Evolutionary conservation across 2,329 filamentous ascomycete genomes (phyloP), one percentile per base, ranked within the genome.

Genomic region (Immersiporthe knoxdaviesiana): DNA sequence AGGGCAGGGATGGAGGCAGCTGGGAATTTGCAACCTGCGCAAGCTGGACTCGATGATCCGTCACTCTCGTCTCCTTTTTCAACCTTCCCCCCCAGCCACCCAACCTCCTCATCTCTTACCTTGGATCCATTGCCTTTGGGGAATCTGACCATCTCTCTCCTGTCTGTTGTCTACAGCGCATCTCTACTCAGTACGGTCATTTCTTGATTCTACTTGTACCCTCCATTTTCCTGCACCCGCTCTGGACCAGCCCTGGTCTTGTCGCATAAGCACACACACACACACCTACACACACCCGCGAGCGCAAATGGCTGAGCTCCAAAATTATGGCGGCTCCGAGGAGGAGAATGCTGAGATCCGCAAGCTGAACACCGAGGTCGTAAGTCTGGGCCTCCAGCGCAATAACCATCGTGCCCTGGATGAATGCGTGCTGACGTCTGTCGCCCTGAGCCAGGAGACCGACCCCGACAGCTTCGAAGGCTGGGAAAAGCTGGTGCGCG

Each of bases 401-500:
- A 27, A 14, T 50, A 30, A 5, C 11, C 37, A 35, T 52, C 32
- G 35, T 58, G 54, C 16, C 27, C n/a, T n/a, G n/a, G n/a, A n/a
- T n/a, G n/a, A n/a, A 21, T 6, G 10, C 12, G 39, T 59, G 52
- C 69, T 66, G 24, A 71, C 21, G 18, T 75, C 67, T 60, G 18
- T 47, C 24, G 21, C 14, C 64, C 30, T 47, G 56, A 70, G 70
- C 35, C 72, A 89, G 87, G 86, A 89, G 72, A 78, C 81, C 74
- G 92, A 97, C 74, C 87, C 93, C 16, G 96, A 99, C 79, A 94
- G 93, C 77, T 98, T 97, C 76, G 95, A 97, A 75, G 87, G 88
- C 71, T 99, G 96, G 96, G 95, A 98, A 81, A 95, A 93, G 79
- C 88, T 98, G 68, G 90, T 97, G 74, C 90, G 90, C 75, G 90